Base-by-base conservation (phyloP, 108 stramenopile species). In the Skeletonema menzelii region DNA sequence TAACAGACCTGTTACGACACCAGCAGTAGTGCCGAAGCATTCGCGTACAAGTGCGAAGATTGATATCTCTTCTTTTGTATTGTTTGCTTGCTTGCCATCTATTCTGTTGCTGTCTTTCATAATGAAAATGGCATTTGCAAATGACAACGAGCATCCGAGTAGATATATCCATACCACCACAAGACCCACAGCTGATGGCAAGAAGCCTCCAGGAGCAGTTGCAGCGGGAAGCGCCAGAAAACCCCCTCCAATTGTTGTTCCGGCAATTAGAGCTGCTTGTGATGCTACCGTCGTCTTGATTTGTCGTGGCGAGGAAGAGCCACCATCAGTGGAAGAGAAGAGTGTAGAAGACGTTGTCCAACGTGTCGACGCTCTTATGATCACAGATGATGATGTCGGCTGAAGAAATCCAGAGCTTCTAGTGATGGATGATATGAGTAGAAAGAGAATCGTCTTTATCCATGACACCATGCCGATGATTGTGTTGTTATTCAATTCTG, bases 211-310 rank as follows among this genome's bases (percentile, higher is more conserved):
- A 19, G 76, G 76, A 22, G 76, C 61, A 2, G 76, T 77, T 17
- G 70, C 76, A 2, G 70, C 63, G 1, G 76, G 76, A 2, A 77
- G 70, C 13, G 76, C 76, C 2, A 77, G 63, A 32, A 77, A 77
- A 14, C 76, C 76, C 17, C 76, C 76, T 35, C 76, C 76, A 13
- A 77, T 63, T 19, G 76, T 64, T 26, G 76, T 77, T n/a, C 76
- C 76, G 30, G 76, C 76, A 27, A 77, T 71, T 2, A 77, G 59
- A 0, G 74, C 74, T 28, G 74, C 74, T 56, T 75, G 74, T 5
- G 66, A 67, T 32, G 57, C 40, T 22, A 75, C 65, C 8, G 74
- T 74, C 14, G 37, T 60, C 59, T 31, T 53, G n/a, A 15, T 0
- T 53, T 53, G 19, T 24, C 4, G 5, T 53, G 20, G 10, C 24